phyloP scores from a whole-genome alignment of 768 basidiomycete genomes.

The Pleurotus giganteus region DNA sequence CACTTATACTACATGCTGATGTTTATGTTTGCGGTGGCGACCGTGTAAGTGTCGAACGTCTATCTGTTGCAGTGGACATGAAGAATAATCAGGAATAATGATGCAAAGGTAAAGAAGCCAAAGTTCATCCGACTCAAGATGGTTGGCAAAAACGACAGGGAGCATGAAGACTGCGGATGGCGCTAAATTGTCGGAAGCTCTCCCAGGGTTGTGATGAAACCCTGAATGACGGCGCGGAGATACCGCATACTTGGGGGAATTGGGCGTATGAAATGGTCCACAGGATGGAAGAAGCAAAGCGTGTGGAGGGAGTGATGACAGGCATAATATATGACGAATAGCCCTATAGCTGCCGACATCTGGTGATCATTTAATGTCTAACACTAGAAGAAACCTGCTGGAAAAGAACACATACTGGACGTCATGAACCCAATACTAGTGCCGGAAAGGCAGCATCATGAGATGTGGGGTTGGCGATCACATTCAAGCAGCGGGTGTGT shows the following conservation, averaged over 20 bases:
- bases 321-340: background rate
- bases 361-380: no score
- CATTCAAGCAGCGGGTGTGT: no score
- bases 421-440: no score
- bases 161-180: background rate
- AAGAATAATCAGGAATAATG: background rate
- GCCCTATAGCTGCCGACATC: no score
- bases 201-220: background rate
- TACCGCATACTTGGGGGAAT: background rate
- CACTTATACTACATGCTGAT: background rate
- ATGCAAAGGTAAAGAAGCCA: background rate
- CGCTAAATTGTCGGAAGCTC: background rate
- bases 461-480: no score
- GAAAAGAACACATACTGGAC: no score
- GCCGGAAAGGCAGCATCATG: no score
- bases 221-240: background rate
- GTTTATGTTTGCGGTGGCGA: background rate
- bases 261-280: background rate
- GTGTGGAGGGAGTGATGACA: background rate
- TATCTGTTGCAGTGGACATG: background rate
- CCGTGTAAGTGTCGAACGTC: background rate
- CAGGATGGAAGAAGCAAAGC: background rate
- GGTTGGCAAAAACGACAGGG: background rate
- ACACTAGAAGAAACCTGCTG: no score
- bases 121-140: background rate